These are phyloP conservation scores for Rhizopogon vesiculosus DNA, from an alignment of 768 basidiomycete species.

Conservation along the genomic window DNA sequence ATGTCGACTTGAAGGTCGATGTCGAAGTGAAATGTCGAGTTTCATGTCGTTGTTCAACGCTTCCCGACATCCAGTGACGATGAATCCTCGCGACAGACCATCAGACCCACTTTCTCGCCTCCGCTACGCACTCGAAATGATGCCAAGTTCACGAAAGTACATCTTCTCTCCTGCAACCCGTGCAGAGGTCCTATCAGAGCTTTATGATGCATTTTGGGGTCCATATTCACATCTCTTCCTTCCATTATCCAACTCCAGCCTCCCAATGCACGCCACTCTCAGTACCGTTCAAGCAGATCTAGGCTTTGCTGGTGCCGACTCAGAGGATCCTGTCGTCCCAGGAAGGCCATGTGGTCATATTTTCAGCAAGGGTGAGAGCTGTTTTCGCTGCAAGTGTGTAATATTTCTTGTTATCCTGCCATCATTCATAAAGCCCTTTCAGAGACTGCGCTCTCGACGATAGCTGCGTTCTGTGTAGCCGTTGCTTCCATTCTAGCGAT, in stretches of 20 bases:
- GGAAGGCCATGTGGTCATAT: conserved; percentile 80
- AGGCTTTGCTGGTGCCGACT: conserved; percentile 54
- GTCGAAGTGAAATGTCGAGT: conserved; percentile 30
- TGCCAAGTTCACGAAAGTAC: conserved; percentile 77
- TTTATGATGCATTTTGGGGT: conserved; percentile 83
- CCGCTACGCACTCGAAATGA: conserved; percentile 71
- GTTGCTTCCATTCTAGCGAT: conserved; percentile 86
- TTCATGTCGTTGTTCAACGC: conserved; percentile 39
- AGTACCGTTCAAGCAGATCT: conserved; percentile 64
- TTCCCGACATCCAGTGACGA: conserved; percentile 48
- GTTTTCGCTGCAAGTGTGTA: conserved; percentile 90
- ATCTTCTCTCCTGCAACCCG: conserved; percentile 69
- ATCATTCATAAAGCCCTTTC: conserved; percentile 3
- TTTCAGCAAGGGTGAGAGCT: conserved; percentile 87
- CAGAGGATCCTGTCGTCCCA: conserved; percentile 54
- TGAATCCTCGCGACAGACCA: conserved; percentile 51
- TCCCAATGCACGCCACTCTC: conserved; percentile 60
- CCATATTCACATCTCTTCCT: conserved; percentile 69
- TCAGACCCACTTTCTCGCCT: conserved; percentile 68
- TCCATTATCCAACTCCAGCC: conserved; percentile 54
- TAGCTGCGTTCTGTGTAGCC: conserved; percentile 84
- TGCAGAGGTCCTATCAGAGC: conserved; percentile 74
- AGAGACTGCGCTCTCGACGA: conserved; percentile 92
- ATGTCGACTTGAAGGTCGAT: too few species aligned
- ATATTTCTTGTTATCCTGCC: background rate